Evolutionary conservation across 1,284 basidiomycete species (phyloP).

Genomic region (Rhizoctonia solani): DNA sequence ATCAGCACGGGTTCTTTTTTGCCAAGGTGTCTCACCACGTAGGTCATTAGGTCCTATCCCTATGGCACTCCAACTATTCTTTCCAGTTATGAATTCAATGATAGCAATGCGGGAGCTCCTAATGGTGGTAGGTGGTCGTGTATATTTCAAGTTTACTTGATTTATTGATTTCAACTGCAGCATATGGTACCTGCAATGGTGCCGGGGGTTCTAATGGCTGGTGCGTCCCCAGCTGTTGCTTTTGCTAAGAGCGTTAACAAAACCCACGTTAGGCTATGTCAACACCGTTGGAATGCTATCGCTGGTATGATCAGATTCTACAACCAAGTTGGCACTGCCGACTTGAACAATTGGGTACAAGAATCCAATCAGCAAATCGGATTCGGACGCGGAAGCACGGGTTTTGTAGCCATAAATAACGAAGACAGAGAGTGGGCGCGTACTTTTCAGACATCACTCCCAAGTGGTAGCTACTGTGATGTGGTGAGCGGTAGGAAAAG

Average conservation of each 20-base stretch:
- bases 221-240: constrained; percentile 37
- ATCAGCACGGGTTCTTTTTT: neutral
- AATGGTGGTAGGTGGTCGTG: constrained; percentile 55
- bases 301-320: constrained; percentile 66
- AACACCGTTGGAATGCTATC: constrained; percentile 64
- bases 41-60: constrained; percentile 54
- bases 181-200: constrained; percentile 57
- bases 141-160: neutral
- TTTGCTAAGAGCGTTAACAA: neutral
- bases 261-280: constrained; percentile 37
- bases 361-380: constrained; percentile 62
- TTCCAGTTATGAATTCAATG: constrained; percentile 60
- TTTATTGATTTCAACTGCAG: constrained; percentile 43
- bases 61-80: constrained; percentile 69
- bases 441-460: constrained; percentile 60
- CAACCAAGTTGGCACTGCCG: constrained; percentile 54
- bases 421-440: constrained; percentile 57
- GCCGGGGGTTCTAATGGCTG: constrained; percentile 61
- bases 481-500: constrained; percentile 55
- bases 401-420: constrained; percentile 70
- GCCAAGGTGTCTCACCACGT: neutral
- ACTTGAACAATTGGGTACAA: constrained; percentile 60
- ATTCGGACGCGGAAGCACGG: constrained; percentile 61
- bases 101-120: constrained; percentile 56
- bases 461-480: constrained; percentile 65